These are phyloP conservation scores for Pythium sukuiense DNA, from an alignment of 352 stramenopile species.

Conservation along the genomic window DNA sequence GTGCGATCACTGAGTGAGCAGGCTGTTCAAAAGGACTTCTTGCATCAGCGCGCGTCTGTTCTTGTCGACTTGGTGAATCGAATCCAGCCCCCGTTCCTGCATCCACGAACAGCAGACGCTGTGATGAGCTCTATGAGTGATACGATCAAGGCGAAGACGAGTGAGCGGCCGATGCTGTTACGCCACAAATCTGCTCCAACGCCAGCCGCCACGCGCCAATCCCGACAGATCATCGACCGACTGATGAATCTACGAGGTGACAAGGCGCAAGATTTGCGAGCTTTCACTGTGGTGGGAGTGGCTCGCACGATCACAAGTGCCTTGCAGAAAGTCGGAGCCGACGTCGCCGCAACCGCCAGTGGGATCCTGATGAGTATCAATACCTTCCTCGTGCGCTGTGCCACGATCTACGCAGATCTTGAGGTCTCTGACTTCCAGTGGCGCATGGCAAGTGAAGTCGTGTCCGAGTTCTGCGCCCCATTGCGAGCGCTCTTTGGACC, in stretches of 20 bases:
- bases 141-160: conserved; percentile 3
- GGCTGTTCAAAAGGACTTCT: conserved; percentile 47
- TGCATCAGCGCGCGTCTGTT: conserved; percentile 37
- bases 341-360: conserved; percentile 39
- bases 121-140: conserved; percentile 48
- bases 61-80: conserved; percentile 56
- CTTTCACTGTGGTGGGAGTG: conserved; percentile 65
- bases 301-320: conserved; percentile 59
- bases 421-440: conserved; percentile 83
- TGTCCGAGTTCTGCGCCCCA: conserved; percentile 65
- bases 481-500: conserved; percentile 52
- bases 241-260: conserved; percentile 50
- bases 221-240: conserved; percentile 36
- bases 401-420: conserved; percentile 66
- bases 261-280: conserved; percentile 48
- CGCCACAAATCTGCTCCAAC: conserved; percentile 19
- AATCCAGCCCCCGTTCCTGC: conserved; percentile 65
- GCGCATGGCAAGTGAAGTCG: conserved; percentile 69
- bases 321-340: conserved; percentile 59
- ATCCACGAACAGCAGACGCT: conserved; percentile 54
- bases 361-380: conserved; percentile 52
- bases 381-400: conserved; percentile 63
- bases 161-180: conserved; percentile 3
- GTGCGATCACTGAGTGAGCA: conserved; percentile 57
- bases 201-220: conserved; percentile 8